A percentile compares a stretch with the other conserved stretches of the same genome.
Conservation (phyloP, 306 rosid genomes). For the Lotus japonicus region DNA sequence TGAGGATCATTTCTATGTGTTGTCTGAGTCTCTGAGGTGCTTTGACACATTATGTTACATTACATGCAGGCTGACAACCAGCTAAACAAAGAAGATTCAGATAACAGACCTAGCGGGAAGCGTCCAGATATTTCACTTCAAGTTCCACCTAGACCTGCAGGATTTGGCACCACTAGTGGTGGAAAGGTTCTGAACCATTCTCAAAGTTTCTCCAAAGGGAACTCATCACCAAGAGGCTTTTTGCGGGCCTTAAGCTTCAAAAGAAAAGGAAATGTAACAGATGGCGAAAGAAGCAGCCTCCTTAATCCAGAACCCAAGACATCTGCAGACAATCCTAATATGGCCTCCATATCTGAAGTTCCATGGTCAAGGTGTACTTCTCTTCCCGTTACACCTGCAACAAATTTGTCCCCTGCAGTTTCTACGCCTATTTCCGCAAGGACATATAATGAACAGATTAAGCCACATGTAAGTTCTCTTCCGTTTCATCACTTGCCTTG, state of each 20-base stretch:
- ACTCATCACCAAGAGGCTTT: constrained; percentile 50
- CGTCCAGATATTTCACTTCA: constrained; percentile 93
- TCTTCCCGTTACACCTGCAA: constrained; percentile 73
- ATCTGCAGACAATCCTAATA: constrained; percentile 47
- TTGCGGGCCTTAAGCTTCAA: constrained; percentile 83
- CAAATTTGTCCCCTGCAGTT: constrained; percentile 61
- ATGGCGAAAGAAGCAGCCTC: constrained; percentile 83
- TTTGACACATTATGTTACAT: background rate
- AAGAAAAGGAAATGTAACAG: constrained; percentile 46
- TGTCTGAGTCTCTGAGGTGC: background rate
- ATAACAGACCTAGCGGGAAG: constrained; percentile 38
- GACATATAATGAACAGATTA: constrained; percentile 48
- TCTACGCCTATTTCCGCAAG: constrained; percentile 70
- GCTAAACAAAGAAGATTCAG: constrained; percentile 37
- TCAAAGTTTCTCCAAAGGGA: constrained; percentile 58
- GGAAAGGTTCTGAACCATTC: constrained; percentile 65
- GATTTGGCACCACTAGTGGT: constrained; percentile 46
- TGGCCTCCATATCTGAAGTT: constrained; percentile 37
- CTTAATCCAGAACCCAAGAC: constrained; percentile 51
- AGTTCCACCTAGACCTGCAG: constrained; percentile 76
- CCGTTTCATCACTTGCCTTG: constrained; percentile 9
- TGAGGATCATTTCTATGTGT: background rate
- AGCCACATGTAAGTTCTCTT: constrained; percentile 47
- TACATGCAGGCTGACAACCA: constrained; percentile 37
- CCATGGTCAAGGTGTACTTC: constrained; percentile 78